Conservation (phyloP, 2,329 filamentous ascomycete genomes). For the Cadophora malorum region DNA sequence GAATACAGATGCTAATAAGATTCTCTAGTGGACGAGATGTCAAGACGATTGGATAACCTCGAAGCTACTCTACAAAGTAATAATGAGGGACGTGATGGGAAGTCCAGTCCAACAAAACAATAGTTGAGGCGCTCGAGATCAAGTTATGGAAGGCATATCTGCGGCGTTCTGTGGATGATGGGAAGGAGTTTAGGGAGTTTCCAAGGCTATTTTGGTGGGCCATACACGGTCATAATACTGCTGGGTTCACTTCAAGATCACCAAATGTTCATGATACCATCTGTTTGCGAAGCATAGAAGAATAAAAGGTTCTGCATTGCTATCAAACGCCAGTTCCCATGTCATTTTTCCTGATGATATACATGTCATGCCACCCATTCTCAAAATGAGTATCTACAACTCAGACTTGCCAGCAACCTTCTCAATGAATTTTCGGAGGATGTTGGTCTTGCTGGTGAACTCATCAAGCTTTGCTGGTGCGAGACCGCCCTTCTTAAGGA, state of each 20-base stretch:
- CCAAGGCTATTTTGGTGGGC: not conserved
- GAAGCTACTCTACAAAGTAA: conserved; percentile 49
- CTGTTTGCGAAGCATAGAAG: not conserved
- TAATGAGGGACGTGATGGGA: conserved; percentile 36
- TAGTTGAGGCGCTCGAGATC: not conserved
- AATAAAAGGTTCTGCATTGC: conserved; percentile 11
- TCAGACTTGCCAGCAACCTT: conserved; percentile 67
- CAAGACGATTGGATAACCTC: conserved; percentile 80
- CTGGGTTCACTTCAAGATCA: not conserved
- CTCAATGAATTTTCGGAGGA: conserved; percentile 78
- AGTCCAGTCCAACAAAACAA: conserved; percentile 39
- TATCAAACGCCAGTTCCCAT: conserved; percentile 20
- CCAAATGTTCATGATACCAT: conserved; percentile 12
- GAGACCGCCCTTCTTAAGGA: conserved; percentile 86
- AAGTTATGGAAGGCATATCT: not conserved
- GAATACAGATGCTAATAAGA: conserved; percentile 12
- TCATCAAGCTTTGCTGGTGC: conserved; percentile 89
- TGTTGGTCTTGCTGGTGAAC: conserved; percentile 84
- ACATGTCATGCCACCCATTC: conserved; percentile 19
- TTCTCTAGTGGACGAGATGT: conserved; percentile 88
- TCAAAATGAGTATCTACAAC: conserved; percentile 44
- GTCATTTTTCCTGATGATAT: conserved; percentile 25
- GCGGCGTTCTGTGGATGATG: not conserved
- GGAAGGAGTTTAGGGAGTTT: conserved; percentile 1
- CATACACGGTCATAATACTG: conserved; percentile 17